phyloP scores from a whole-genome alignment of 208 protist species.

The Phytomonas francai region DNA sequence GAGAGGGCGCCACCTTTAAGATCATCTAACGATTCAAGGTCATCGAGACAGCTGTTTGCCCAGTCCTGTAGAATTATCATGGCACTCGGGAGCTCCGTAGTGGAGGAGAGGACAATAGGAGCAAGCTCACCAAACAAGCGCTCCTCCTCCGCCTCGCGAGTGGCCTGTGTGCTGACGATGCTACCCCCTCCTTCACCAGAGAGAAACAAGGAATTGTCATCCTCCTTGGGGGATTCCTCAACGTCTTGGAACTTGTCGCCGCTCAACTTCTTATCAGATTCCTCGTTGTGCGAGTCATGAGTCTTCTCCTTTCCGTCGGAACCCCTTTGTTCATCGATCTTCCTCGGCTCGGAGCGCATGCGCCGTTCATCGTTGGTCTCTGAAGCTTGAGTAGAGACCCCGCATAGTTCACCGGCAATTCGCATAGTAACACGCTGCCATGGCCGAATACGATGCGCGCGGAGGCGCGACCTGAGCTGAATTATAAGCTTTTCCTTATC shows the following conservation, averaged over 20 bases:
- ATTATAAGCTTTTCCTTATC: slow-evolving; percentile 43
- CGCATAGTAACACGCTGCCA: slow-evolving; percentile 74
- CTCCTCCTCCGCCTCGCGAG: slow-evolving; percentile 37
- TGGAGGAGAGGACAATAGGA: slow-evolving; percentile 68
- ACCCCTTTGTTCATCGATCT: background rate
- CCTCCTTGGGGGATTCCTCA: background rate
- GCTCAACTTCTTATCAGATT: background rate
- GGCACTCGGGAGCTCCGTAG: slow-evolving; percentile 57
- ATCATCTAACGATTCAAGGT: slow-evolving; percentile 77
- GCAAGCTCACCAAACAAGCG: slow-evolving; percentile 77
- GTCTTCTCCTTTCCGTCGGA: slow-evolving; percentile 6
- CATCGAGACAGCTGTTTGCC: slow-evolving; percentile 80
- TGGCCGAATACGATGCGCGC: slow-evolving; percentile 64
- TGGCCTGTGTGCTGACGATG: background rate
- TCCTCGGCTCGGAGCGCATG: slow-evolving; percentile 21
- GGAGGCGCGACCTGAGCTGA: slow-evolving; percentile 75
- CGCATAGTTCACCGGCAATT: slow-evolving; percentile 64
- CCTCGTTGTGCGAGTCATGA: slow-evolving; percentile 2
- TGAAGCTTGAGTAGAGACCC: slow-evolving; percentile 41
- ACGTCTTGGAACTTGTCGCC: background rate
- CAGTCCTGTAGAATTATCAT: slow-evolving; percentile 79
- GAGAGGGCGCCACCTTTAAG: slow-evolving; percentile 64
- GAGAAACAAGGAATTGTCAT: background rate
- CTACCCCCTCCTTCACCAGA: background rate
- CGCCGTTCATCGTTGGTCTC: slow-evolving; percentile 51